phyloP scores from a whole-genome alignment of 495 filamentous ascomycete genomes.

The Tirmania nivea region DNA sequence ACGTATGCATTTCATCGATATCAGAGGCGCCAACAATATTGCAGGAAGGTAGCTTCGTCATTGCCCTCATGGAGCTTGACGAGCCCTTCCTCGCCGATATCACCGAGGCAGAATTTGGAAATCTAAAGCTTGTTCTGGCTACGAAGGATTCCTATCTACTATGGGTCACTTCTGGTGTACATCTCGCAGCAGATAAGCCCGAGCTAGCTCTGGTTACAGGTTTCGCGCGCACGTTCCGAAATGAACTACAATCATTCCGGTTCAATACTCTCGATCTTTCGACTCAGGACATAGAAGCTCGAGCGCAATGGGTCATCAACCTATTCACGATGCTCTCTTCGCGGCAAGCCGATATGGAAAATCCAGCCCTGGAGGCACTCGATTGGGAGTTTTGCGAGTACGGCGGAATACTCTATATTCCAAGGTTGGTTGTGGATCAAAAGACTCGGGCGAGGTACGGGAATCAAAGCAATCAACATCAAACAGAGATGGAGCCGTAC shows the following conservation, averaged over 20 bases:
- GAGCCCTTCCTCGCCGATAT: neutral
- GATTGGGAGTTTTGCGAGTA: neutral
- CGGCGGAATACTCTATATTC: neutral
- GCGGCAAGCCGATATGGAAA: neutral
- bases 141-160: neutral
- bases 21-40: too few species aligned
- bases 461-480: neutral
- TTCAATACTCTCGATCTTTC: neutral
- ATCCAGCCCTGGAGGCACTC: neutral
- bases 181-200: neutral
- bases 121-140: too few species aligned
- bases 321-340: neutral
- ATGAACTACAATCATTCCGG: neutral
- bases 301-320: neutral
- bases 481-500: neutral
- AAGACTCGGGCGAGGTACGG: neutral
- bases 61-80: neutral
- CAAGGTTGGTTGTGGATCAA: neutral
- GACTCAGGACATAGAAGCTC: neutral
- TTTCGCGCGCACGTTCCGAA: neutral
- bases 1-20: too few species aligned
- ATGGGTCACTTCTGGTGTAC: neutral
- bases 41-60: too few species aligned
- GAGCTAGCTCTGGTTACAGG: neutral
- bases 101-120: too few species aligned